Evolutionary conservation across 176 grass and related monocot species (phyloP), one percentile per base, ranked within the genome.

Genomic region (Tillandsia fasciculata): DNA sequence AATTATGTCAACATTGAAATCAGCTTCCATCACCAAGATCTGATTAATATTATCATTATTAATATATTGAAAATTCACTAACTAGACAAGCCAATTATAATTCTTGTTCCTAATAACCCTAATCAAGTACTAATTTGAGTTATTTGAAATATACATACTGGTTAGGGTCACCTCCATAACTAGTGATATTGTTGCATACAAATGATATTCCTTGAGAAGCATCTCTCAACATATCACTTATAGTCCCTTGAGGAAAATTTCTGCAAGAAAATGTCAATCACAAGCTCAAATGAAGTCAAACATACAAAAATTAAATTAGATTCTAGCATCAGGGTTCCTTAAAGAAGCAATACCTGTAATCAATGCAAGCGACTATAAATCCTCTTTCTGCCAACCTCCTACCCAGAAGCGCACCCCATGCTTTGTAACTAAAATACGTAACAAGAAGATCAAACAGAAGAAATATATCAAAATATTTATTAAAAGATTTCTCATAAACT

Each of bases 351-450:
- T 49, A 99, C 94, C 94, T 89, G 66, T 99, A 99, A 86, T 99
- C 94, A 65, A 99, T 93, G 77, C 94, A 99, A 72, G 94, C 94
- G 84, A 99, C 94, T 81, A 99, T 88, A 54, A 93, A 82, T 86
- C 85, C 94, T 86, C 89, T 83, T 83, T 99, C 94, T 2, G 94
- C 86, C 66, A 99, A 81, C 68, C 94, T 75, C 73, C 76, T 92
- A 49, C 94, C 94, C 50, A 99, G 82, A 73, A 99, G 89, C 51
- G 89, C 52, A 87, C 89, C 94, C 94, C 94, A 99, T 70, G 94
- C 94, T 65, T 99, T 99, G 76, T 99, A 99, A 77, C 94, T 99
- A 70, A 74, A 84, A 70, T 9, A 69, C 65, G 15, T 58, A 18
- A 80, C 65, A 67, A 80, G 51, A 13, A 79, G 53, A 33, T 24